Base-by-base conservation (phyloP, 306 rosid species). In the Gastrolobium villosum region DNA sequence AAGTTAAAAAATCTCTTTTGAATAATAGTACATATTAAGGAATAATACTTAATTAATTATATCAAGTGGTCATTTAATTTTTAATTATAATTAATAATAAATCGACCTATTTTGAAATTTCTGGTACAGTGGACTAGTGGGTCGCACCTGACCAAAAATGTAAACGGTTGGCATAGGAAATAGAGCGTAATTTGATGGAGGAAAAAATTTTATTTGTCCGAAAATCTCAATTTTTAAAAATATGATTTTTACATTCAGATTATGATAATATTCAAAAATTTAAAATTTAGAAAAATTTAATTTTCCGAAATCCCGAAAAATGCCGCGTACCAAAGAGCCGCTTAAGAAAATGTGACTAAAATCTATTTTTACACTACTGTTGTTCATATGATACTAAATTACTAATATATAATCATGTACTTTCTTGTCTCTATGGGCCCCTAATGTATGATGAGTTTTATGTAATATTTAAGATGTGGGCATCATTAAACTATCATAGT, bases 81-180 rank as follows among this genome's bases (percentile, higher is more conserved):
- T 62, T n/a, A 55, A 9, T 57, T 57, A 1, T 31, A 61, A 13
- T 66, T 5, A 9, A 34, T 8, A 35, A 49, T 34, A 49, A 32
- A 13, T 32, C n/a, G 0, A 7, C 8, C 0, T 37, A 14, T 3
- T 53, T 37, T 39, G 10, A 39, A 37, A 39, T 10, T 54, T 39
- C 0, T 55, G 26, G 65, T 43, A 34, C 2, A 2, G 10, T 7
- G 14, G 6, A 9, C 26, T 14, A 30, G 28, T 54, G 43, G 31
- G 75, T 54, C 68, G 63, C 82, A 59, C 78, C 39, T 59, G 61
- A 72, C 64, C 50, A 20, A 80, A 66, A 54, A 71, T 73, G 54
- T 28, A 37, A 64, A 65, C 54, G 84, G 63, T 74, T 65, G 80
- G 79, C 50, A 65, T 72, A 65, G 69, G 66, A 80, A 73, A 11